Evolutionary conservation across 768 basidiomycete species (phyloP), one percentile per base, ranked within the genome.

Genomic region (Rhizopogon roseolus): DNA sequence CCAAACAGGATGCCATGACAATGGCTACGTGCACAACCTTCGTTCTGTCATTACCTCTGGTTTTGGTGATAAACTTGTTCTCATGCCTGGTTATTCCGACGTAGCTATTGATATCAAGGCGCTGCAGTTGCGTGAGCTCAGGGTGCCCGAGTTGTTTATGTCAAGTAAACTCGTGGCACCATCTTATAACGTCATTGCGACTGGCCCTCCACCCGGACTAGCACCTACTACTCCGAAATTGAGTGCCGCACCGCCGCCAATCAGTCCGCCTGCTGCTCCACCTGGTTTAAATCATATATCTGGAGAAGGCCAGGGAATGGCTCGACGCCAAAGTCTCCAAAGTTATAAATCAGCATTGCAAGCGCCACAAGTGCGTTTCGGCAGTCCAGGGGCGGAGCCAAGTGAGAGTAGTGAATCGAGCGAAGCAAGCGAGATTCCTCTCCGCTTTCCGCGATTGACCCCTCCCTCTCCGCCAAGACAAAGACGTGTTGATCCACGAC

Each of bases 11-110:
- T 84, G 82, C 62, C 87, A 88, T 64, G 86, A 88, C 69, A 82
- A 81, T 70, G 86, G 87, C 60, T 88, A 89, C 70, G 76, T 79
- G 49, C 77, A 80, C 25, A 76, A 74, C 54, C 77, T 89, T 50
- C 78, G 79, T 44, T 81, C 84, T 17, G 78, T 84, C 49, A 79
- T 85, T 50, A 86, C 86, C 41, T 78, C 81, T 29, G 85, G 86
- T 32, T 80, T 77, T 60, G 77, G 78, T 57, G 71, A 82, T 53
- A 89, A 86, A 70, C 72, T 88, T 57, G 75, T 83, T 54, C 74
- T 88, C 34, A 73, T 89, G 46, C 81, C 77, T 69, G 77, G 84
- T 53, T 86, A 86, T 65, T 65, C 73, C 39, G 80, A 85, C 11
- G 76, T 84, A 63, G 85, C 85, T 16, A 63, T 73, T 39, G 82